A percentile compares a stretch with the other conserved stretches of the same genome.
Evolutionary conservation across 2,329 filamentous ascomycete genomes (phyloP).

Genomic region (Mycocentrospora acerina): DNA sequence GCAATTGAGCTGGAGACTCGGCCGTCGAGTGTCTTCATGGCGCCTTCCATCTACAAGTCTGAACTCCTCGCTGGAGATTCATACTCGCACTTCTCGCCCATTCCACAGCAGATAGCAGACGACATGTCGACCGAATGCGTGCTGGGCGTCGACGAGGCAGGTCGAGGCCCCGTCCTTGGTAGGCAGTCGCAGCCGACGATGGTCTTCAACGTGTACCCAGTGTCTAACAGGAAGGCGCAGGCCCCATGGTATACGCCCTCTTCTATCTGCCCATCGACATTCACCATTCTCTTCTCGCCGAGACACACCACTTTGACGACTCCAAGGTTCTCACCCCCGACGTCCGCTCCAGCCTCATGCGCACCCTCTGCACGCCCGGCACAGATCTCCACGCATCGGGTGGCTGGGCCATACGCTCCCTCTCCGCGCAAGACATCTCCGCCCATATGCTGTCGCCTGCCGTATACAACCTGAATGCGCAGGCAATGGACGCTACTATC

Average conservation of each 20-base stretch:
- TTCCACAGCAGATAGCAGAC: constrained; percentile 43
- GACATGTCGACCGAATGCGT: constrained; percentile 64
- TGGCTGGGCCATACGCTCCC: constrained; percentile 79
- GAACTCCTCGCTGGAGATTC: constrained; percentile 47
- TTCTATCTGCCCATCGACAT: constrained; percentile 70
- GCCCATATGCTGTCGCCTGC: constrained; percentile 71
- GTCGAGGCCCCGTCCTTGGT: constrained; percentile 88
- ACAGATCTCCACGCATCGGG: constrained; percentile 63
- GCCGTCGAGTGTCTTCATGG: constrained; percentile 46
- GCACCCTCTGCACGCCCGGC: constrained; percentile 66
- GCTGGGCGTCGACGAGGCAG: constrained; percentile 90
- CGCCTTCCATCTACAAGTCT: constrained; percentile 47
- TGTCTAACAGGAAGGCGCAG: constrained; percentile 49
- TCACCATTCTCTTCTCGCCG: constrained; percentile 72
- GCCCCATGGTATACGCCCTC: constrained; percentile 67
- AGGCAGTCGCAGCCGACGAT: constrained; percentile 34
- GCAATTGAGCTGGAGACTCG: constrained; percentile 41
- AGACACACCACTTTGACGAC: constrained; percentile 87
- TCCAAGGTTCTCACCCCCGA: constrained; percentile 84
- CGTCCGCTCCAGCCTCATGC: constrained; percentile 74
- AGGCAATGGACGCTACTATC: constrained; percentile 91
- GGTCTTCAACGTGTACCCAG: constrained; percentile 31
- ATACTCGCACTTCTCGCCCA: constrained; percentile 51
- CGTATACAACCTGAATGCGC: constrained; percentile 88
- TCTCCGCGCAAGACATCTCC: constrained; percentile 82